A percentile compares a stretch with the other conserved stretches of the same genome.
These are phyloP conservation scores for Diaporthe humulicola DNA, from an alignment of 2,329 filamentous ascomycete genomes.

Conservation along the genomic window DNA sequence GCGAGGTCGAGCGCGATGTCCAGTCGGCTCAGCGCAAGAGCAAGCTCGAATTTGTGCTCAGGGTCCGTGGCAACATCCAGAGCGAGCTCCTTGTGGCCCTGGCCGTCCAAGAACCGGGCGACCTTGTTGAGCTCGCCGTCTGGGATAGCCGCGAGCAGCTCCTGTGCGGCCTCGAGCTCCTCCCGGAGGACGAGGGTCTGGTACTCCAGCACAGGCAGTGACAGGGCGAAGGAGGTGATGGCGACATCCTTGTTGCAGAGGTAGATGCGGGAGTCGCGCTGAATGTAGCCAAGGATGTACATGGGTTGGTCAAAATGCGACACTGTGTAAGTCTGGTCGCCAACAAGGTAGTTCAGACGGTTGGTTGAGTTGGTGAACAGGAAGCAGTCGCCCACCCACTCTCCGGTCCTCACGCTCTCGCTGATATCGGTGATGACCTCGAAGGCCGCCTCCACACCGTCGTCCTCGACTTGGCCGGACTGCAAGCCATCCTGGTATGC, in stretches of 20 bases:
- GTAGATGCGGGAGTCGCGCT: slow-evolving; percentile 95
- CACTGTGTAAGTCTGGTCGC: slow-evolving; percentile 97
- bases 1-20: slow-evolving; percentile 89
- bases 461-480: slow-evolving; percentile 84
- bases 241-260: slow-evolving; percentile 95
- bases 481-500: slow-evolving; percentile 88
- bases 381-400: slow-evolving; percentile 99
- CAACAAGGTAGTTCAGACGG: slow-evolving; percentile 96
- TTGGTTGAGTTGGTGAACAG: slow-evolving; percentile 98
- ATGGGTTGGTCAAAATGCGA: slow-evolving; percentile 96
- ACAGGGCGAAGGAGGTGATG: slow-evolving; percentile 90
- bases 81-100: slow-evolving; percentile 96
- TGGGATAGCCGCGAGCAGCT: slow-evolving; percentile 86
- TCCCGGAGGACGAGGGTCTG: slow-evolving; percentile 95
- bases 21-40: slow-evolving; percentile 84
- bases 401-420: slow-evolving; percentile 92
- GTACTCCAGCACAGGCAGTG: slow-evolving; percentile 93
- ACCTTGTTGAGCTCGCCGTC: slow-evolving; percentile 98
- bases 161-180: slow-evolving; percentile 91
- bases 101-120: slow-evolving; percentile 95
- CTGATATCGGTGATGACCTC: slow-evolving; percentile 97
- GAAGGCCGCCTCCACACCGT: slow-evolving; percentile 95
- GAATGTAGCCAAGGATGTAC: slow-evolving; percentile 96
- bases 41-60: slow-evolving; percentile 96
- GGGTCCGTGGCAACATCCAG: slow-evolving; percentile 94